Conservation (phyloP, 768 basidiomycete species). For the Amanita phalloides region DNA sequence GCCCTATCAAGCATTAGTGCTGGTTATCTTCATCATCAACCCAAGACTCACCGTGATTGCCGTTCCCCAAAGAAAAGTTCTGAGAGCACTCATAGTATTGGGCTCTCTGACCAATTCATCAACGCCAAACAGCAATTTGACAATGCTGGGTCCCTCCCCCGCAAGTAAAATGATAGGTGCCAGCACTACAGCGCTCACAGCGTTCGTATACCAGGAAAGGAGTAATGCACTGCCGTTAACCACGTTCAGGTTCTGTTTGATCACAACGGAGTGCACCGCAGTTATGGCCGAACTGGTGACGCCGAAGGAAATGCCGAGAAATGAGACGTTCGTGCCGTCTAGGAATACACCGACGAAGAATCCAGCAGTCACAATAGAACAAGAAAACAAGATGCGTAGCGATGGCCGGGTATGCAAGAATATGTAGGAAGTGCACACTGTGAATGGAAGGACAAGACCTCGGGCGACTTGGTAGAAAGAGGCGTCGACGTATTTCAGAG, state of each 20-base stretch:
- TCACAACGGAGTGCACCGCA: constrained; percentile 85
- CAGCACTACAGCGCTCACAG: constrained; percentile 64
- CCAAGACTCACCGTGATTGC: constrained; percentile 52
- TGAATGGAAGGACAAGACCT: constrained; percentile 89
- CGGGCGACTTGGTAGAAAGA: constrained; percentile 96
- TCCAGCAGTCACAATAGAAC: constrained; percentile 77
- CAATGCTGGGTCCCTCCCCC: constrained; percentile 63
- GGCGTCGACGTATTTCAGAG: constrained; percentile 88
- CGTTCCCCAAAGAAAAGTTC: constrained; percentile 73
- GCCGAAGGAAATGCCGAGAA: constrained; percentile 69
- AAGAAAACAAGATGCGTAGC: constrained; percentile 60
- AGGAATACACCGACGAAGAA: constrained; percentile 87
- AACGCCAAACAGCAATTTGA: constrained; percentile 44
- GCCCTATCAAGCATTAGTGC: constrained; percentile 36
- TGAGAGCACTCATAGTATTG: constrained; percentile 34
- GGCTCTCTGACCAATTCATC: constrained; percentile 24
- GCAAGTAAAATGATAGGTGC: constrained; percentile 62
- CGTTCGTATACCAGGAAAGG: constrained; percentile 89
- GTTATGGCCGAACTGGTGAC: constrained; percentile 80
- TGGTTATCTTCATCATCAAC: neutral
- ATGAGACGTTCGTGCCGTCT: constrained; percentile 48
- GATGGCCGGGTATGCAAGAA: constrained; percentile 73
- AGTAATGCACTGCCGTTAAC: constrained; percentile 79
- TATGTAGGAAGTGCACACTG: constrained; percentile 77
- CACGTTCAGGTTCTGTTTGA: constrained; percentile 74